phyloP scores from a whole-genome alignment of 2,329 filamentous ascomycete genomes.

The Pestalotiopsis sp. region DNA sequence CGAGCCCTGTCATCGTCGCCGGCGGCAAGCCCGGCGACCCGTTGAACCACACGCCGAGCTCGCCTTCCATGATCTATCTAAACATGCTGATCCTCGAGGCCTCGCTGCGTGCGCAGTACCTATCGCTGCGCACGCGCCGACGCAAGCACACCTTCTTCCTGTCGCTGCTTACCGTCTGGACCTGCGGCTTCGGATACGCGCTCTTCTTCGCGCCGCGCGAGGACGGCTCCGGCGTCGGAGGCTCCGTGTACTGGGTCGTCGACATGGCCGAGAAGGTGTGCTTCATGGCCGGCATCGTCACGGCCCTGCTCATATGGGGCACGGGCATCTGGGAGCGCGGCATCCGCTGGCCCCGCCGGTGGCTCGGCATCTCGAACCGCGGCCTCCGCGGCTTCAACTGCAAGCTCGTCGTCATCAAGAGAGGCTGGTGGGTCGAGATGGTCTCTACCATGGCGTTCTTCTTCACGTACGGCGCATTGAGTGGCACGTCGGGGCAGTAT shows the following conservation, averaged over 20 bases:
- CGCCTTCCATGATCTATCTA: constrained; percentile 94
- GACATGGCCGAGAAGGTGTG: constrained; percentile 90
- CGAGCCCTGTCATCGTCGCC: constrained; percentile 45
- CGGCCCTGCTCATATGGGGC: constrained; percentile 84
- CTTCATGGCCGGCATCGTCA: constrained; percentile 88
- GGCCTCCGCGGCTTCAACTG: constrained; percentile 92
- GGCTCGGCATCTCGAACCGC: constrained; percentile 87
- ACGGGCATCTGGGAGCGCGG: constrained; percentile 97
- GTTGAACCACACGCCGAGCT: constrained; percentile 80
- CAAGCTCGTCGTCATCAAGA: constrained; percentile 88
- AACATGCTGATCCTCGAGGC: constrained; percentile 97
- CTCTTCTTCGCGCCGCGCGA: constrained; percentile 95
- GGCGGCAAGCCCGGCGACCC: constrained; percentile 63
- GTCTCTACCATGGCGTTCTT: constrained; percentile 75
- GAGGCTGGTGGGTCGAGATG: constrained; percentile 80
- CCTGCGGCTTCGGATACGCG: constrained; percentile 82
- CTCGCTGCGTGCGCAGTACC: constrained; percentile 88
- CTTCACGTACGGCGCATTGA: constrained; percentile 75
- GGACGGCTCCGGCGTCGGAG: constrained; percentile 88
- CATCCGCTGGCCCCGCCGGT: constrained; percentile 89
- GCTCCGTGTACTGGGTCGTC: constrained; percentile 94
- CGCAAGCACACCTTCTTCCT: constrained; percentile 95
- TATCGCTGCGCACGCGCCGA: constrained; percentile 83
- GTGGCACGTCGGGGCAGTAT: constrained; percentile 70
- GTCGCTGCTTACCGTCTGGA: constrained; percentile 78